phyloP scores from a whole-genome alignment of 75 land plant genomes.

The Cupressus sempervirens region DNA sequence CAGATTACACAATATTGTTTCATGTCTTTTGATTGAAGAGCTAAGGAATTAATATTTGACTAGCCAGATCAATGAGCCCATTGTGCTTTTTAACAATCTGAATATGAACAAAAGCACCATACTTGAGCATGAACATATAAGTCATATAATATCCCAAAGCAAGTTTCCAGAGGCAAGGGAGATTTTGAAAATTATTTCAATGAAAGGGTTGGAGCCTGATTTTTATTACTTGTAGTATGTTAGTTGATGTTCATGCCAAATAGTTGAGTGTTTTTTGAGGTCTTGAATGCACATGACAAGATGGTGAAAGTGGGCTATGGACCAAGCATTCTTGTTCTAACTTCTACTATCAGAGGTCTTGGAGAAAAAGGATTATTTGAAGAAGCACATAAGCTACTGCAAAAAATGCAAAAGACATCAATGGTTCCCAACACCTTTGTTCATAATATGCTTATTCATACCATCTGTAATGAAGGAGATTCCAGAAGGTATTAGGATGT shows the following conservation, averaged over 20 bases:
- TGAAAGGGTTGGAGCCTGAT: constrained; percentile 26
- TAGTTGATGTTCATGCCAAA: constrained; percentile 38
- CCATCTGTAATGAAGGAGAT: constrained; percentile 26
- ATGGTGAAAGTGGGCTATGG: constrained; percentile 36
- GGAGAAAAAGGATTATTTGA: constrained; percentile 32
- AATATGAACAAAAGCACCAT: too few species aligned
- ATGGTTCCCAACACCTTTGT: constrained; percentile 19
- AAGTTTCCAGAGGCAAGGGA: constrained; percentile 36
- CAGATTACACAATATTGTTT: too few species aligned
- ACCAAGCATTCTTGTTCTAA: constrained; percentile 35
- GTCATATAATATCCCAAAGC: too few species aligned
- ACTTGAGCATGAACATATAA: too few species aligned
- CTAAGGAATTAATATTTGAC: too few species aligned
- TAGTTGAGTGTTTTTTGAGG: constrained; percentile 33
- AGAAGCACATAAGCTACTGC: constrained; percentile 31
- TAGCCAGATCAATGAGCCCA: too few species aligned
- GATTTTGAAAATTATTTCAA: constrained; percentile 26
- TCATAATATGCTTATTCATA: constrained; percentile 34
- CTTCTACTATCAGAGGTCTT: constrained; percentile 35
- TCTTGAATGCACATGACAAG: constrained; percentile 36
- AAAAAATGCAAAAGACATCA: constrained; percentile 14
- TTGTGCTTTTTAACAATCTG: too few species aligned
- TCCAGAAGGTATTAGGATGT: constrained; percentile 24
- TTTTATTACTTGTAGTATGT: constrained; percentile 26
- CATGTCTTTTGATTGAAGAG: too few species aligned